Evolutionary conservation across 345 rosid genomes (phyloP).

Genomic region (Populus deltoides): DNA sequence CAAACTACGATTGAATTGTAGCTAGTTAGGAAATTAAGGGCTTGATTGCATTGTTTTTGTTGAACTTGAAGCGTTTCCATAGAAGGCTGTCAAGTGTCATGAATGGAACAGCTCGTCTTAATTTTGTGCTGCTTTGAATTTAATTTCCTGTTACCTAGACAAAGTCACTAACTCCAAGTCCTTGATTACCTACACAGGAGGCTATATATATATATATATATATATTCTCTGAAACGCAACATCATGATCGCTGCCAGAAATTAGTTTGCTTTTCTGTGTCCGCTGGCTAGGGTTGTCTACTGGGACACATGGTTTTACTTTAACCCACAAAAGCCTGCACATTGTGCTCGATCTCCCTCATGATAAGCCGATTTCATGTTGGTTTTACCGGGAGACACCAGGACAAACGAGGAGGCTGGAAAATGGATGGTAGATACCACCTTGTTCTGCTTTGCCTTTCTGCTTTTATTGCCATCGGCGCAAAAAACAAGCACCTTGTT

Average conservation of each 20-base stretch:
- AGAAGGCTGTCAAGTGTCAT: background rate
- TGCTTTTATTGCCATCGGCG: background rate
- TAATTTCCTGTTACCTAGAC: background rate
- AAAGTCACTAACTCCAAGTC: background rate
- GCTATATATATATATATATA: too few relatives aligned
- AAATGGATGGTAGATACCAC: background rate
- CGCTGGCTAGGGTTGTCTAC: background rate
- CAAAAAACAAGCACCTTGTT: background rate
- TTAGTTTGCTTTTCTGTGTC: background rate
- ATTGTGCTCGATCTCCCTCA: background rate
- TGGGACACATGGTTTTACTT: background rate
- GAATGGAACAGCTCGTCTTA: background rate
- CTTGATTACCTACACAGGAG: background rate
- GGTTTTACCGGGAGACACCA: background rate
- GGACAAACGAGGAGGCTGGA: background rate
- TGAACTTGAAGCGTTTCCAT: background rate
- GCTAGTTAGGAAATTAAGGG: background rate
- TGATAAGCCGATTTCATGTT: background rate
- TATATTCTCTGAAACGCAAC: background rate
- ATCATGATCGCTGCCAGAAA: background rate
- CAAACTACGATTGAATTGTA: background rate
- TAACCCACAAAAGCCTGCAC: background rate
- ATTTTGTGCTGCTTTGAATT: background rate
- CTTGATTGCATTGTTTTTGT: background rate
- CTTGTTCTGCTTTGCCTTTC: background rate